Percentiles rank a stretch among this genome's conserved stretches.
Evolutionary conservation across 2,329 filamentous ascomycete species (phyloP).

Genomic region (Colletotrichum tamarilloi): DNA sequence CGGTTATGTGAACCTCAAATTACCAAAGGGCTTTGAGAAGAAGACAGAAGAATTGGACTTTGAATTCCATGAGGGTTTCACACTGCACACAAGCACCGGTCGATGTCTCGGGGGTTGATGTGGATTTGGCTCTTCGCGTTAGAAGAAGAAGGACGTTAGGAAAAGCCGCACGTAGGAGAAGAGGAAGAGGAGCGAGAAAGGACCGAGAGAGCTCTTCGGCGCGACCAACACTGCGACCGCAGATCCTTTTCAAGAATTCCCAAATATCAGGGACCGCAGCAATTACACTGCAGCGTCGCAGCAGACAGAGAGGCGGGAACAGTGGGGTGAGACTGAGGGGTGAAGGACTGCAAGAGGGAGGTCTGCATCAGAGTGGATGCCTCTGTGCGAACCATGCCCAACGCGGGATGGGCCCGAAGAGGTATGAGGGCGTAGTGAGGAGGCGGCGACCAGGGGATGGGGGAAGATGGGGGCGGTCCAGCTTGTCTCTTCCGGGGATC

Average conservation of each 20-base stretch:
- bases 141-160: not conserved
- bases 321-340: conserved; percentile 14
- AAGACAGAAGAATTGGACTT: conserved; percentile 41
- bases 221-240: conserved; percentile 9
- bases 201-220: not conserved
- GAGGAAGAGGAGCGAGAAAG: not conserved
- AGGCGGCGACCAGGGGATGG: conserved; percentile 3
- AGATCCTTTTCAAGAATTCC: conserved; percentile 31
- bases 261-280: conserved; percentile 30
- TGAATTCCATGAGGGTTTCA: conserved; percentile 41
- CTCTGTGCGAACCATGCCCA: not conserved
- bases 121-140: not conserved
- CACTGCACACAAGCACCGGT: not conserved
- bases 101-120: not conserved
- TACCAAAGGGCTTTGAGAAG: conserved; percentile 41
- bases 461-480: not conserved
- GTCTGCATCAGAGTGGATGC: conserved; percentile 30
- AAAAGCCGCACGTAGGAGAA: not conserved
- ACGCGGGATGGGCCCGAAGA: not conserved
- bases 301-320: not conserved
- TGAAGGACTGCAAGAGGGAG: not conserved
- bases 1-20: conserved; percentile 6
- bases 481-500: not conserved
- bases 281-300: conserved; percentile 28
- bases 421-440: not conserved